Evolutionary conservation across 208 protist species (phyloP), one percentile per base, ranked within the genome.

Genomic region (Leishmania aethiopica): DNA sequence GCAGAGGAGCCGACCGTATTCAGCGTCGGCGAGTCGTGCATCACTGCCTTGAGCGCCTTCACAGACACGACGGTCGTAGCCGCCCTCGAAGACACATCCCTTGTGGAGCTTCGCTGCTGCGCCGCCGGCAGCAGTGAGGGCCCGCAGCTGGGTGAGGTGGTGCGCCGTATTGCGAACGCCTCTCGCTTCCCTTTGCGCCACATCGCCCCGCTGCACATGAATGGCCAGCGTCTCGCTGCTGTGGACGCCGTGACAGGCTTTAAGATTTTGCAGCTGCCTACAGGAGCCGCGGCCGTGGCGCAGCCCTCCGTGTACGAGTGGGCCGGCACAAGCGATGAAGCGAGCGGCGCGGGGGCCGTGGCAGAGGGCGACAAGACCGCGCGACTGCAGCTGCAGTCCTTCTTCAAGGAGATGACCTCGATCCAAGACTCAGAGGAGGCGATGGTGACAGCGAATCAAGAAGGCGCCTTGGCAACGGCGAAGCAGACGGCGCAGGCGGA

Each of bases 11-110:
- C 78, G 45, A 67, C 67, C 37, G 59, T 75, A 40, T 82, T 86
- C 47, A 78, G 74, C 47, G 75, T 74, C 53, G 77, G 55, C 7
- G 74, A 64, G 11, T 40, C 86, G 17, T 22, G 57, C 74, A 62
- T 96, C 42, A 95, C 88, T 7, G 90, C 92, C 53, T 55, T 97
- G n/a, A 90, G 91, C 77, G 72, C 81, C 57, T 93, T 90, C 77
- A 83, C 78, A 1, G 72, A 84, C 35, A 77, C 78, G 17, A 90
- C 90, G 1, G 86, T 97, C 55, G 79, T 96, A 6, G 79, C 89
- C 25, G 92, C 94, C 7, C 81, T 86, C 13, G 79, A 66, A 1
- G 82, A 89, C 67, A 81, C 84, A 42, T 77, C 59, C 0, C 79
- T 97, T 32, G 84, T 86, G 17, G 91, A 95, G 87, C 75, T 97